Conservation (phyloP, 345 rosid genomes). For the Brassica rapa region DNA sequence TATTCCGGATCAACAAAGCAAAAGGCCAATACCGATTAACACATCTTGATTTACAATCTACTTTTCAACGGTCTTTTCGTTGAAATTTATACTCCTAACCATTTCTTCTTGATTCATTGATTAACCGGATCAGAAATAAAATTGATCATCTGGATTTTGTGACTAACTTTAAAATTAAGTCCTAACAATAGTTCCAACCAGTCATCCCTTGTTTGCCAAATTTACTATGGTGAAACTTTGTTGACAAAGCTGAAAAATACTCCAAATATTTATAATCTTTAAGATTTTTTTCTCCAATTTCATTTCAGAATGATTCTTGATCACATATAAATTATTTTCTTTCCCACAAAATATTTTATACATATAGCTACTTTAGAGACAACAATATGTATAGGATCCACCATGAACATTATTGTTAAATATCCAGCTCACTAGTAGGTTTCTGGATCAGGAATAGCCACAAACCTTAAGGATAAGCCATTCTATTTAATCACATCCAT, state of each 20-base stretch:
- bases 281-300: not conserved
- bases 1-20: not conserved
- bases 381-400: conserved; percentile 26
- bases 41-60: not conserved
- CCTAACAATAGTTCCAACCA: not conserved
- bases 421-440: conserved; percentile 30
- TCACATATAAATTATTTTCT: not conserved
- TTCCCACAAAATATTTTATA: not conserved
- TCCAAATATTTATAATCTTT: not conserved
- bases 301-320: not conserved
- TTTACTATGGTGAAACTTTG: not conserved
- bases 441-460: conserved; percentile 5
- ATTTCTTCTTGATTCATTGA: not conserved
- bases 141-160: not conserved
- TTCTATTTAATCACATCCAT: conserved; percentile 13
- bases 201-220: not conserved
- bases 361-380: conserved; percentile 8
- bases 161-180: not conserved
- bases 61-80: not conserved
- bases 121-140: not conserved
- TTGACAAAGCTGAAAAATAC: not conserved
- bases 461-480: conserved; percentile 1
- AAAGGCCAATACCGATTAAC: not conserved
- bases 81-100: no score
- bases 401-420: conserved; percentile 25